phyloP scores from a whole-genome alignment of 1,139 yeast genomes.

The Zhuliangozyma blackwelliae region DNA sequence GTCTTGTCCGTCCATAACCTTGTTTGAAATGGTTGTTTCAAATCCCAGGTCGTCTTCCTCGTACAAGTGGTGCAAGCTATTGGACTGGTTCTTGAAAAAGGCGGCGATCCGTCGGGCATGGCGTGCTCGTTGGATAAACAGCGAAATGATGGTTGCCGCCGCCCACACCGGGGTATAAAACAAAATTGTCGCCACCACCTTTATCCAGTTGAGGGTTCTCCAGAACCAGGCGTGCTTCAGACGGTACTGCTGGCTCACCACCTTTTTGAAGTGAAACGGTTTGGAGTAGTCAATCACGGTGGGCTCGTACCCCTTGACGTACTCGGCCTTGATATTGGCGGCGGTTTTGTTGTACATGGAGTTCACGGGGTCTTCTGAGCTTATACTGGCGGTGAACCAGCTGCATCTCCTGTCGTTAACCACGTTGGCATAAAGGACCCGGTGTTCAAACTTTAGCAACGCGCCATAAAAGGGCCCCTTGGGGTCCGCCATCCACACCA shows the following conservation, averaged over 20 bases:
- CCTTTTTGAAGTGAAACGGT: slow-evolving; percentile 17
- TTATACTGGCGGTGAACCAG: slow-evolving; percentile 78
- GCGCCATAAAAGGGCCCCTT: slow-evolving; percentile 57
- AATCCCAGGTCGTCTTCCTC: slow-evolving; percentile 9
- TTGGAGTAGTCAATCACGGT: slow-evolving; percentile 45
- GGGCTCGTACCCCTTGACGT: slow-evolving; percentile 49
- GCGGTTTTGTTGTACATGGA: slow-evolving; percentile 36
- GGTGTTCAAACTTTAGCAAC: slow-evolving; percentile 46
- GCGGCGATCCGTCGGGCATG: slow-evolving; percentile 29
- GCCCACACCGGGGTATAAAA: slow-evolving; percentile 54
- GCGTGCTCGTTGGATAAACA: slow-evolving; percentile 37
- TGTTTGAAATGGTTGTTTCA: slow-evolving; percentile 13
- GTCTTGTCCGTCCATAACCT: slow-evolving; percentile 52
- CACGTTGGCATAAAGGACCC: slow-evolving; percentile 65
- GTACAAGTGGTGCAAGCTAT: slow-evolving; percentile 24
- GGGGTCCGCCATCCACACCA: slow-evolving; percentile 63
- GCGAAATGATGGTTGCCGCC: slow-evolving; percentile 41
- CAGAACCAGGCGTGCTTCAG: slow-evolving; percentile 8
- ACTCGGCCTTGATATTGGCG: slow-evolving; percentile 40
- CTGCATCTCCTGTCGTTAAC: slow-evolving; percentile 76
- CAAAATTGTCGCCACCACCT: slow-evolving; percentile 35
- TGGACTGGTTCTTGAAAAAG: slow-evolving; percentile 27
- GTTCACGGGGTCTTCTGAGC: slow-evolving; percentile 58
- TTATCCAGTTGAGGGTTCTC: slow-evolving; percentile 45
- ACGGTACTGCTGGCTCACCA: background rate